Conservation (phyloP, 148 eudicot species). For the Mesembryanthemum crystallinum region DNA sequence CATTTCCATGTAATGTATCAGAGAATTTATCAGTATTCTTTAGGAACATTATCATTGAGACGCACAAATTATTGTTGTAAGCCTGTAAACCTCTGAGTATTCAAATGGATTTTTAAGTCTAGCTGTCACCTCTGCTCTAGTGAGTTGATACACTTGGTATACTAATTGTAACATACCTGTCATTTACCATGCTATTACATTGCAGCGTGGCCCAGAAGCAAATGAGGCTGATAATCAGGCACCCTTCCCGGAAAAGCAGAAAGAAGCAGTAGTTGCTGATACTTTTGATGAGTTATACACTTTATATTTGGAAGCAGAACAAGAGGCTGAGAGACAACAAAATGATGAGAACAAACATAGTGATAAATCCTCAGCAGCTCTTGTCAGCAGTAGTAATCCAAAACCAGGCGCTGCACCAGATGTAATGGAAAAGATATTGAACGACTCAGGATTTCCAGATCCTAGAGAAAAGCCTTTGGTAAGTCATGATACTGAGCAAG, state of each 20-base stretch:
- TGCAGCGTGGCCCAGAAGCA: constrained; percentile 26
- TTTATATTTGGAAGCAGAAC: constrained; percentile 27
- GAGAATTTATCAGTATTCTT: too few relatives aligned
- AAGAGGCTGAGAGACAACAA: constrained; percentile 16
- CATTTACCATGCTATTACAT: neutral
- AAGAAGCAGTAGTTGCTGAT: neutral
- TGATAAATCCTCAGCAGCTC: constrained; percentile 6
- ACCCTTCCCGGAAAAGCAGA: constrained; percentile 2
- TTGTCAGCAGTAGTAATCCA: neutral
- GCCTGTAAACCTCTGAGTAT: neutral
- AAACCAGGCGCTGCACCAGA: neutral
- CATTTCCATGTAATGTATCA: too few relatives aligned
- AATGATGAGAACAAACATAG: constrained; percentile 7
- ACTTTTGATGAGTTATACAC: constrained; percentile 29
- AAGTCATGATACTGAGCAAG: constrained; percentile 11
- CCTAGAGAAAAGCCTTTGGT: neutral
- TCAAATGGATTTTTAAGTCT: neutral
- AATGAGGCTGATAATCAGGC: neutral
- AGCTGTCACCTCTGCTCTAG: too few relatives aligned
- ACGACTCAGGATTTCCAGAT: neutral
- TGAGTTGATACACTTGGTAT: neutral
- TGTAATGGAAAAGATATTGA: constrained; percentile 1
- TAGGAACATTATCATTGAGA: too few relatives aligned
- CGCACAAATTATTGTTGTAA: too few relatives aligned
- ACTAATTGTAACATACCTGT: neutral